Base-by-base conservation (phyloP, 2,329 filamentous ascomycete genomes). In the Epichloe baconii region DNA sequence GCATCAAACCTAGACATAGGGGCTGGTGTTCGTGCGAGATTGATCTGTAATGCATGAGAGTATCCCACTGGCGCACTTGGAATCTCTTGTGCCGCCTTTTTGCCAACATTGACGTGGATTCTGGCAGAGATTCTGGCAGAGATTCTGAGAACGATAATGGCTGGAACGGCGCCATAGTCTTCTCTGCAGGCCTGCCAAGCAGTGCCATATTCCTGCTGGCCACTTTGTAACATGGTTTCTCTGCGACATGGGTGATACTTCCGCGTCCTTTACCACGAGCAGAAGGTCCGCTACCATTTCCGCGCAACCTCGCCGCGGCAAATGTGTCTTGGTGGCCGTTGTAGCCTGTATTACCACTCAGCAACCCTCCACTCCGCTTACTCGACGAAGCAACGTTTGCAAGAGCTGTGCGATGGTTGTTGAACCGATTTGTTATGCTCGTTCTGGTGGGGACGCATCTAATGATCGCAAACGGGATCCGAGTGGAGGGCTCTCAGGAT, bases 21-120 rank as follows among this genome's bases (percentile, higher is more conserved):
- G 11, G 38, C 41, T 38, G 53, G 53, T 5, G 48, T 55, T 44
- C 44, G 47, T 46, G 49, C 47, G 15, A 51, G 49, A 5, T 50
- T 38, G 5, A 38, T 48, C 8, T 55, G 53, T 2, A 34, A 36
- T 23, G 37, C 52, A 4, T 46, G 49, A 5, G 49, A 49, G 42
- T 46, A 48, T 12, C 40, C 41, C 8, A 47, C n/a, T 10, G 52
- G 26, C 31, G 36, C n/a, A 21, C 37, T 5, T 21, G 5, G 4
- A 10, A 19, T 37, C 26, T 36, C 44, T 2, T 15, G 11, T 4
- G 12, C 19, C 21, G 41, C 14, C 4, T 2, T 12, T 31, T 43
- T 10, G 6, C 7, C 17, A 8, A n/a, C 42, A 31, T 40, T n/a
- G 12, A 23, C 6, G 42, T 12, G 26, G 23, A 35, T 15, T n/a